Evolutionary conservation across 176 grass and related monocot genomes (phyloP).

Genomic region (Poa pratensis): DNA sequence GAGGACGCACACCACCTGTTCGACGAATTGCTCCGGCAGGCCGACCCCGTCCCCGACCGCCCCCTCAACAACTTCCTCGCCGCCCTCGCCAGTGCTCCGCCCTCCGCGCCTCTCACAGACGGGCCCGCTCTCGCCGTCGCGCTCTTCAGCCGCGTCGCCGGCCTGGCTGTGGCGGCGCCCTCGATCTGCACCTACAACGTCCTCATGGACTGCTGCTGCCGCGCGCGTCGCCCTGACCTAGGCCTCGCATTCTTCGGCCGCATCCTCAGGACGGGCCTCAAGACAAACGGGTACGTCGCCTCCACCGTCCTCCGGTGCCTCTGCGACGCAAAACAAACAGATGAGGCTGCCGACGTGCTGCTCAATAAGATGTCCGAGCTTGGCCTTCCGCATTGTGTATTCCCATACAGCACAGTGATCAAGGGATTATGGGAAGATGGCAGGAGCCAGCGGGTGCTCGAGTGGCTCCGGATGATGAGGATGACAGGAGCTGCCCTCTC

Average conservation of each 20-base stretch:
- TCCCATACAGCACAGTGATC: no score
- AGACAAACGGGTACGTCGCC: neutral
- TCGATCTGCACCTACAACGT: neutral
- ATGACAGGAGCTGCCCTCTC: no score
- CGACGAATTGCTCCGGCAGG: neutral
- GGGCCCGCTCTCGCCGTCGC: neutral
- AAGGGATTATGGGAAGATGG: no score
- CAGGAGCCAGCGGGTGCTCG: no score
- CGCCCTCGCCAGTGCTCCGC: neutral
- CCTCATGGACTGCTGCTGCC: neutral
- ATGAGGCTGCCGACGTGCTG: conserved; percentile 10
- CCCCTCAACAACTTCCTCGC: neutral
- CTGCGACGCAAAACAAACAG: neutral
- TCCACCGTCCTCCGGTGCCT: conserved; percentile 23
- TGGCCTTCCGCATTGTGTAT: no score
- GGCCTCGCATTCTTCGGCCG: neutral
- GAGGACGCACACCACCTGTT: neutral
- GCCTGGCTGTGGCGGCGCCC: neutral
- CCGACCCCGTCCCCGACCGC: neutral
- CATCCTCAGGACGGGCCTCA: neutral
- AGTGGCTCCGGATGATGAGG: no score
- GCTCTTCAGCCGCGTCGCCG: neutral
- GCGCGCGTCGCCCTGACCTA: neutral
- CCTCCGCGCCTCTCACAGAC: neutral
- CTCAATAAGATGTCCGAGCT: conserved; percentile 31